Conservation (phyloP, 2,329 filamentous ascomycete genomes). For the Neofusicoccum laricinum region DNA sequence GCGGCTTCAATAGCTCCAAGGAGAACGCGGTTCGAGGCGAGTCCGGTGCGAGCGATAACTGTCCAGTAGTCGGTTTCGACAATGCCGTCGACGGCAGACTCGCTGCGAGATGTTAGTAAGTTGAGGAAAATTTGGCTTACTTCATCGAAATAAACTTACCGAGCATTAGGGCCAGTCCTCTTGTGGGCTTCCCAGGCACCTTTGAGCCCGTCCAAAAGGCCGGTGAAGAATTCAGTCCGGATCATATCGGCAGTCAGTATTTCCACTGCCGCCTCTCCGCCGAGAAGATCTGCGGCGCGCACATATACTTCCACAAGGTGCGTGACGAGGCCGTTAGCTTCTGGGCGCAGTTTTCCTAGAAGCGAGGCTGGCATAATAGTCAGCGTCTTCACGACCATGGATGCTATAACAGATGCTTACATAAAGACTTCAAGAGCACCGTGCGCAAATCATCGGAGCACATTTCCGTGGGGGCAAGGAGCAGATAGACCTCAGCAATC, state of each 20-base stretch:
- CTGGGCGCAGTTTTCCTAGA: conserved; percentile 45
- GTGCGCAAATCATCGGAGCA: conserved; percentile 42
- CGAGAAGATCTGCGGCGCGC: conserved; percentile 50
- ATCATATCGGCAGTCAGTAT: conserved; percentile 54
- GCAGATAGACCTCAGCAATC: conserved; percentile 49
- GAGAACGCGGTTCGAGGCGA: conserved; percentile 70
- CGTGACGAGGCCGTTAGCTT: conserved; percentile 47
- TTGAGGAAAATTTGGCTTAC: too few species aligned
- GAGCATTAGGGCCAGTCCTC: conserved; percentile 68
- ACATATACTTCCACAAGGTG: conserved; percentile 46
- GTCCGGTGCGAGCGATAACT: conserved; percentile 73
- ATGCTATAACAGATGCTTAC: background rate
- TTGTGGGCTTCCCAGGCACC: conserved; percentile 65
- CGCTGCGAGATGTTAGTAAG: conserved; percentile 38
- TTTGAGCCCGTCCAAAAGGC: conserved; percentile 46
- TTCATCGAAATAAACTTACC: background rate
- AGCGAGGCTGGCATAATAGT: conserved; percentile 35
- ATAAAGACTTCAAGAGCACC: conserved; percentile 32
- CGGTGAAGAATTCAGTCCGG: conserved; percentile 56
- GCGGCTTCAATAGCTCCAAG: conserved; percentile 49
- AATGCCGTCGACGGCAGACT: conserved; percentile 67
- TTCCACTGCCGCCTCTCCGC: conserved; percentile 52
- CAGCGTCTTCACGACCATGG: background rate
- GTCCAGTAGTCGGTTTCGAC: conserved; percentile 83
- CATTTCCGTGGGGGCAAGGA: conserved; percentile 47